Evolutionary conservation across 768 basidiomycete species (phyloP).

Genomic region (Boletus sp.): DNA sequence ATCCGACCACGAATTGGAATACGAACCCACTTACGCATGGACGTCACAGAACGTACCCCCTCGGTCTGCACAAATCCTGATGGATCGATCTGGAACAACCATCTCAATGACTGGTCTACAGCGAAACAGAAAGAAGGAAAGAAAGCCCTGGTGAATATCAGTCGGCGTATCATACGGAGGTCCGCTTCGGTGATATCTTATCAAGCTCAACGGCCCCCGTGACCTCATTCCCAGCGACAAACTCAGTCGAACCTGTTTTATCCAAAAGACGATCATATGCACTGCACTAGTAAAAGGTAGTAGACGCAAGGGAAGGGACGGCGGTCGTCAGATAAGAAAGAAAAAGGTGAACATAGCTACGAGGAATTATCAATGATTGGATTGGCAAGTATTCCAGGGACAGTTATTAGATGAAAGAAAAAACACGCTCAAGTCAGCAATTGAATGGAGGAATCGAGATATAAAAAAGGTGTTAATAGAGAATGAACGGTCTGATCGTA

Average conservation of each 20-base stretch:
- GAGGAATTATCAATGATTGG: conserved; percentile 23
- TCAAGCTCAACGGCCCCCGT: neutral
- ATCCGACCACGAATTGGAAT: neutral
- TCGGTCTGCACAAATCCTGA: conserved; percentile 82
- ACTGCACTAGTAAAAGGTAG: conserved; percentile 15
- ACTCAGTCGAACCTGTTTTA: conserved; percentile 7
- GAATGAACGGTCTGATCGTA: conserved; percentile 1
- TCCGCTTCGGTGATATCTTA: neutral
- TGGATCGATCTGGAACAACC: conserved; percentile 65
- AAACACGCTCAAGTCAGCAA: conserved; percentile 14
- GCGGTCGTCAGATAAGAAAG: conserved; percentile 4
- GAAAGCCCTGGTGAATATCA: too few species aligned
- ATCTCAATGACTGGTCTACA: neutral
- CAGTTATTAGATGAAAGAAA: conserved; percentile 23
- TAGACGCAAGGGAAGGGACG: neutral
- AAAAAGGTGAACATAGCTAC: conserved; percentile 23
- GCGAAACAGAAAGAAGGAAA: too few species aligned
- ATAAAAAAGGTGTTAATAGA: neutral
- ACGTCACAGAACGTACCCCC: conserved; percentile 94
- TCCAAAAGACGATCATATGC: conserved; percentile 19
- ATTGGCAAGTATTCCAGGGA: conserved; percentile 19
- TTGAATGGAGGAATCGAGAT: conserved; percentile 1
- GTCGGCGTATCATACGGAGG: neutral
- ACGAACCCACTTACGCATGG: conserved; percentile 54
- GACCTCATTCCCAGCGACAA: conserved; percentile 4